A percentile compares a stretch with the other conserved stretches of the same genome.
These are phyloP conservation scores for Reticulascus tulasneorum DNA, from an alignment of 2,329 filamentous ascomycete species.

Conservation along the genomic window DNA sequence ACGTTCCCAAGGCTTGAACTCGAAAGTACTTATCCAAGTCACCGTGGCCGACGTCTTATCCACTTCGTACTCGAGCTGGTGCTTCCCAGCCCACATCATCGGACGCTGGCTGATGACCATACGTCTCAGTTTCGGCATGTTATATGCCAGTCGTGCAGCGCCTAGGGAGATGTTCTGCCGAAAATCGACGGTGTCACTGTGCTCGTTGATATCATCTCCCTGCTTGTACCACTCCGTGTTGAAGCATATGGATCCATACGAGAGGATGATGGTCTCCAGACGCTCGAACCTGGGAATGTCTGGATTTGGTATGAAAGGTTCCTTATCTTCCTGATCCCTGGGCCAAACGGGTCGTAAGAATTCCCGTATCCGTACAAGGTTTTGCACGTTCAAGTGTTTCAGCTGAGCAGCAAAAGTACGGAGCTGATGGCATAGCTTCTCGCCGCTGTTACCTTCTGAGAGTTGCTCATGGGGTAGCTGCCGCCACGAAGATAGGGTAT, in stretches of 20 bases:
- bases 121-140: constrained; percentile 17
- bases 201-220: constrained; percentile 15
- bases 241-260: constrained; percentile 17
- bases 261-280: constrained; percentile 14
- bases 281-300: constrained; percentile 7
- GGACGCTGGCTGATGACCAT: constrained; percentile 17
- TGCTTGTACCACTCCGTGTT: constrained; percentile 17
- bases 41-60: constrained; percentile 5
- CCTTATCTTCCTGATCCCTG: constrained; percentile 6
- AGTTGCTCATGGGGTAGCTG: constrained; percentile 16
- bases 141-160: constrained; percentile 15
- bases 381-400: constrained; percentile 11
- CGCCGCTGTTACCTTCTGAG: constrained; percentile 14
- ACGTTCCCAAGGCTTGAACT: constrained; percentile 16
- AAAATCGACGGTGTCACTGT: constrained; percentile 13
- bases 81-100: constrained; percentile 20
- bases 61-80: constrained; percentile 15
- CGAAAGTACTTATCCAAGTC: constrained; percentile 17
- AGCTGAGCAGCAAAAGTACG: constrained; percentile 11
- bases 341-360: constrained; percentile 17
- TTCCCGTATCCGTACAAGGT: constrained; percentile 15
- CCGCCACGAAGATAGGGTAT: constrained; percentile 17
- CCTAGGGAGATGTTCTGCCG: constrained; percentile 18
- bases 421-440: constrained; percentile 10
- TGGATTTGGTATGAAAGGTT: constrained; percentile 6